Evolutionary conservation across 176 grass and related monocot genomes (phyloP).

Genomic region (Musa itinerans): DNA sequence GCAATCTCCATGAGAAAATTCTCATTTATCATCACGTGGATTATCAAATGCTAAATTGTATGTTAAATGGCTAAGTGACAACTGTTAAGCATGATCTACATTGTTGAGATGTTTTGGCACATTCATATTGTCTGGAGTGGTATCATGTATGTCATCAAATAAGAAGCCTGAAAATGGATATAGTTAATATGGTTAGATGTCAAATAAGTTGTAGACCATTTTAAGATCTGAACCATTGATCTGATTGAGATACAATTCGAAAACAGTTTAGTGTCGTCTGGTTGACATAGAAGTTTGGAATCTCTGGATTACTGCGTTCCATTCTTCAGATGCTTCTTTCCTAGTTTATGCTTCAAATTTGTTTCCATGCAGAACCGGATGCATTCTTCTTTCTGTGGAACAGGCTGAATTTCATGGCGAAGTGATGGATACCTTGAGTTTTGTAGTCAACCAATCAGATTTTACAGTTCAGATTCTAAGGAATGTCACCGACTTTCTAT

Average conservation of each 20-base stretch:
- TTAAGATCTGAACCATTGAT: neutral
- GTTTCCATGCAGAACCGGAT: constrained; percentile 45
- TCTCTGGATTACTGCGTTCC: neutral
- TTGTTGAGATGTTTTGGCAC: too few species aligned
- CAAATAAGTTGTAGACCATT: too few species aligned
- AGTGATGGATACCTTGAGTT: constrained; percentile 54
- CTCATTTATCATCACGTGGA: too few species aligned
- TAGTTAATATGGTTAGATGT: too few species aligned
- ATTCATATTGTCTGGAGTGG: too few species aligned
- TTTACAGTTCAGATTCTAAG: constrained; percentile 78
- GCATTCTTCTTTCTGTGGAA: constrained; percentile 51
- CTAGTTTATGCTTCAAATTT: neutral
- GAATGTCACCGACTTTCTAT: constrained; percentile 88
- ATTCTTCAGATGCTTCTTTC: neutral
- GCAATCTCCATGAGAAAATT: too few species aligned
- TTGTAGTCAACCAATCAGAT: constrained; percentile 94
- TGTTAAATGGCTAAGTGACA: too few species aligned
- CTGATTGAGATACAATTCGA: neutral
- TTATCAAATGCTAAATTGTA: too few species aligned
- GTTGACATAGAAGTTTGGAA: neutral
- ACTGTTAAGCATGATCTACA: too few species aligned
- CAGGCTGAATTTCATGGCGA: constrained; percentile 55
- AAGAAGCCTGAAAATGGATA: too few species aligned
- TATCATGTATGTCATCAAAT: too few species aligned
- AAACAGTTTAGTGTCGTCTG: too few species aligned